Base-by-base conservation (phyloP, 306 rosid genomes). In the Prunus fruticosa region DNA sequence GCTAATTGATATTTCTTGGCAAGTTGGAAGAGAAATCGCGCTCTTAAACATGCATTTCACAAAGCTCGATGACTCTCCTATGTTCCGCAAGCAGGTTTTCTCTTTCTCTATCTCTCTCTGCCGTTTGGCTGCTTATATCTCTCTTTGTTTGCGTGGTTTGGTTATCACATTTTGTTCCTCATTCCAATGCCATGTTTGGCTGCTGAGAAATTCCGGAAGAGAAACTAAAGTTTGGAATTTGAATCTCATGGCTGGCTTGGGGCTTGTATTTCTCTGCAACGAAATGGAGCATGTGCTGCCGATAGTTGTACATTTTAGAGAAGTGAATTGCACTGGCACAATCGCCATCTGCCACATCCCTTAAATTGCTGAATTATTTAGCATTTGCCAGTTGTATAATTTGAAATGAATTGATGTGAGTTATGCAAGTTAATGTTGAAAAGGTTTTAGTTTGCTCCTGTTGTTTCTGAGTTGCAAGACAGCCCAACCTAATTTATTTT, bases 71-170 rank as follows among this genome's bases (percentile, higher is more conserved):
- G 99, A 96, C 78, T 96, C 99, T 82, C 99, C 99, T 57, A 96
- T 96, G 99, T 96, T 96, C 89, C 99, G 99, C 81, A 96, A 96
- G 90, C 99, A 96, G 99, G 99, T 95, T 61, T 62, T 60, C 64
- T 69, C 66, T 76, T 66, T 74, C 50, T 72, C 27, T 28, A n/a
- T 38, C 52, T 61, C 57, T 52, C 54, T 67, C 25, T 23, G 43
- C 43, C 43, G 43, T 38, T 6, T 6, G 43, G 43, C 8, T 38
- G 9, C 43, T 6, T 38, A 6, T 38, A 0, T 38, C 2, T 20
- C 71, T 11, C 41, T 51, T 4, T 12, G 8, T 53, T 4, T 57
- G 3, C 34, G 52, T 27, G 12, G 30, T 20, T 25, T 78, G 49
- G 70, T 45, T 62, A 7, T 38, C 43, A 61, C 54, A 56, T 54